Conservation (phyloP, 352 stramenopile species). For the Globisporangium parvum region DNA sequence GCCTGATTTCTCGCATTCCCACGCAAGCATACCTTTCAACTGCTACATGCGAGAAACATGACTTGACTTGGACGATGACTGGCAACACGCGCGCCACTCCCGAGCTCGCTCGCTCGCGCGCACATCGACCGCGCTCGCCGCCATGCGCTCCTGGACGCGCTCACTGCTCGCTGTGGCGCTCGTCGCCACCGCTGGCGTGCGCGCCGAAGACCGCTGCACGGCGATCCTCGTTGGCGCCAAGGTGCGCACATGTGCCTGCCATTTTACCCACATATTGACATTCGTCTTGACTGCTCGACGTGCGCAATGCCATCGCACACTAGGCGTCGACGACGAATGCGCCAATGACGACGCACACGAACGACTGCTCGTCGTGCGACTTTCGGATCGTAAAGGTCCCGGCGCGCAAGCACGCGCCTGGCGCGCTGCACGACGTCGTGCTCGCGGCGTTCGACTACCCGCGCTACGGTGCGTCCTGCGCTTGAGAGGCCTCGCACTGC, state of each 20-base stretch:
- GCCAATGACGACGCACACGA: constrained; percentile 81
- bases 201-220: constrained; percentile 62
- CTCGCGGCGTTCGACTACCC: constrained; percentile 59
- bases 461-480: constrained; percentile 47
- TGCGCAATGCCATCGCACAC: background rate
- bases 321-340: constrained; percentile 55
- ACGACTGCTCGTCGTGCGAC: constrained; percentile 79
- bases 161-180: constrained; percentile 16
- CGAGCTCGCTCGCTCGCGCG: background rate
- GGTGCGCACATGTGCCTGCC: constrained; percentile 15
- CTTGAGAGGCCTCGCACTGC: no score
- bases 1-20: background rate
- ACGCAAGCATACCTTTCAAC: background rate
- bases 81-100: background rate
- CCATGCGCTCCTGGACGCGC: constrained; percentile 8
- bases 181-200: constrained; percentile 7
- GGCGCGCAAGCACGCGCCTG: constrained; percentile 34
- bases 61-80: no score
- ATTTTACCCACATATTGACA: background rate
- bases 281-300: background rate
- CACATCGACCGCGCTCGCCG: background rate
- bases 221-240: constrained; percentile 76
- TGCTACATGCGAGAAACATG: no score
- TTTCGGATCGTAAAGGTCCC: constrained; percentile 81
- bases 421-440: constrained; percentile 46